Base-by-base conservation (phyloP, 2,329 filamentous ascomycete species). In the Aureobasidium sp. region DNA sequence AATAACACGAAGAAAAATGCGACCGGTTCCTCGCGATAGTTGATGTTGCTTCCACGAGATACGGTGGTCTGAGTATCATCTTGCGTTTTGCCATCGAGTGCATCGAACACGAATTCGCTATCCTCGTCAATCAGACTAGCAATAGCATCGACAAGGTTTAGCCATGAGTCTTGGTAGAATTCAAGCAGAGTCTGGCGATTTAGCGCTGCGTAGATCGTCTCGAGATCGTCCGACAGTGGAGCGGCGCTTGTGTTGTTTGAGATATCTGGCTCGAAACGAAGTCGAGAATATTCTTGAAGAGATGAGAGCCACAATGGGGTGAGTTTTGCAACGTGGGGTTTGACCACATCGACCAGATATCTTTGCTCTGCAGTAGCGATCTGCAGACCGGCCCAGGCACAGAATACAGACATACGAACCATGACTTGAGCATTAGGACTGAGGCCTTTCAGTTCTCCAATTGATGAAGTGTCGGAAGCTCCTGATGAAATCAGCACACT, bases 1-100 rank as follows among this genome's bases (percentile, higher is more conserved):
- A 97, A 98, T 0, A 98, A 79, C 12, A 98, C 91, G 63, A 98
- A 98, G 74, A 98, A 98, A 76, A 98, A 98, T 0, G 93, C 93
- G 1, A 97, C 89, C 0, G 93, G 93, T 66, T 98, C 93, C 64
- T 97, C 91, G 42, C 93, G 87, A 67, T 98, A 98, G 68, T 97
- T 97, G 72, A 98, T 97, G 59, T 91, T 88, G 44, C 84, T 57
- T 11, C 58, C 57, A 3, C 58, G 57, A 3, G 32, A 22, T 14
- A 38, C 40, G 5, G 30, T 29, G 6, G 45, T 45, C 14, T 58
- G 63, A 14, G 67, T 61, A 10, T 71, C 60, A 22, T 64, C 57
- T 44, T 69, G 65, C 2, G 73, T 71, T 63, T 93, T 95, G 48
- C 90, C 90, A 65, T 98, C 93, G 6, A 98, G 74, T 1, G 93